Conservation (phyloP, 371 early-diverging fungal species). For the Mortierella sp. region DNA sequence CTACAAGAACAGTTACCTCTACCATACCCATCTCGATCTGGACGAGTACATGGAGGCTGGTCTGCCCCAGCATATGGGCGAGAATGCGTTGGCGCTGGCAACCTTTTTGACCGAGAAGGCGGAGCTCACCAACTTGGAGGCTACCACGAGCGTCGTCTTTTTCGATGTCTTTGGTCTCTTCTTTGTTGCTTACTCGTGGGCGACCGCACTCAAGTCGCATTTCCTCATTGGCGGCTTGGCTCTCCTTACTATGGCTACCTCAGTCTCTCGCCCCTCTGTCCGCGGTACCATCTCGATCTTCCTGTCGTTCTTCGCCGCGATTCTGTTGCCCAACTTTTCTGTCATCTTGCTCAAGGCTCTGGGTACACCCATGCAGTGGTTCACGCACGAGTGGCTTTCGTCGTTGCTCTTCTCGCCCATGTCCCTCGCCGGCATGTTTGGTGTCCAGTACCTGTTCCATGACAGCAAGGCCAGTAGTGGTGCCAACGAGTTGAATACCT, state of each 20-base stretch:
- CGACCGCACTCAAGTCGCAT: slow-evolving; percentile 65
- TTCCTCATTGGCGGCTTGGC: slow-evolving; percentile 29
- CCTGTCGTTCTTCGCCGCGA: slow-evolving; percentile 61
- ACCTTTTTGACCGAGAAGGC: slow-evolving; percentile 69
- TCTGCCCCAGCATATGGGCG: slow-evolving; percentile 80
- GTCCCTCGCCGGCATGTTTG: slow-evolving; percentile 63
- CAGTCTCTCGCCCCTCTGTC: slow-evolving; percentile 31
- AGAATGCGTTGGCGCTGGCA: slow-evolving; percentile 73
- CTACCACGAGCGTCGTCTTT: slow-evolving; percentile 71
- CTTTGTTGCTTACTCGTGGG: slow-evolving; percentile 75
- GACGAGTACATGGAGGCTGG: slow-evolving; percentile 73
- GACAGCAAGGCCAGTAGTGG: slow-evolving; percentile 42
- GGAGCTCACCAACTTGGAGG: slow-evolving; percentile 62
- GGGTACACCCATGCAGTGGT: slow-evolving; percentile 77
- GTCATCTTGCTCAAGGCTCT: slow-evolving; percentile 62
- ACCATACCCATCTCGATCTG: slow-evolving; percentile 81
- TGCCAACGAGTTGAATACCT: slow-evolving; percentile 42
- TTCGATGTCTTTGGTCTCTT: slow-evolving; percentile 75
- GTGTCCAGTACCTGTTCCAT: slow-evolving; percentile 62
- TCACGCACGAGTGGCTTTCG: slow-evolving; percentile 72
- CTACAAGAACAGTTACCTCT: slow-evolving; percentile 79
- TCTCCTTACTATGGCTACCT: slow-evolving; percentile 11
- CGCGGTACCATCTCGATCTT: slow-evolving; percentile 55
- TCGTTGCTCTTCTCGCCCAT: slow-evolving; percentile 68
- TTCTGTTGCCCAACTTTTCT: slow-evolving; percentile 61